Percentiles rank a stretch among this genome's conserved stretches.
These are phyloP conservation scores for Irpex sp. DNA, from an alignment of 1,284 basidiomycete genomes.

Conservation along the genomic window DNA sequence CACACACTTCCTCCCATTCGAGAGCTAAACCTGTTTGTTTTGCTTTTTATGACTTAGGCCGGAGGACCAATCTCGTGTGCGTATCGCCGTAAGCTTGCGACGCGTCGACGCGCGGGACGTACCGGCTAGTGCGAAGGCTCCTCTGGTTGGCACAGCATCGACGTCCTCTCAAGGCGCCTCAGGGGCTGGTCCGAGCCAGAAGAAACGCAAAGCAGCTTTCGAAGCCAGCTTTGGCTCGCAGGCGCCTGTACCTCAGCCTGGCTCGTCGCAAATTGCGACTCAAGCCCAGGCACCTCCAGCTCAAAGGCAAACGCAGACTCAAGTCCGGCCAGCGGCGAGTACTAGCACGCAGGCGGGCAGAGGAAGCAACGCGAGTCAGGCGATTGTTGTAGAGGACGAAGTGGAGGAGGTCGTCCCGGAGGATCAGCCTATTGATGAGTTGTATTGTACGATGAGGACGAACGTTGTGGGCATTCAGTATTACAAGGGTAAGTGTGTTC, in stretches of 20 bases:
- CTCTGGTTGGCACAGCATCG: not conserved
- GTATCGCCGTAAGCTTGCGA: conserved; percentile 47
- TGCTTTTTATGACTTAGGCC: conserved; percentile 29
- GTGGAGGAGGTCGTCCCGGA: conserved; percentile 35
- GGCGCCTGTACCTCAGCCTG: conserved; percentile 13
- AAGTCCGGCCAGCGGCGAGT: not conserved
- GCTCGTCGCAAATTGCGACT: conserved; percentile 16
- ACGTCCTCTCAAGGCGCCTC: conserved; percentile 14
- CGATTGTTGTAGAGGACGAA: conserved; percentile 35
- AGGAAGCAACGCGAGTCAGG: not conserved
- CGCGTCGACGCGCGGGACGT: conserved; percentile 55
- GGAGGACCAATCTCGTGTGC: conserved; percentile 60
- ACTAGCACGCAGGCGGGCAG: not conserved
- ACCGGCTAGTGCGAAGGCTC: conserved; percentile 21
- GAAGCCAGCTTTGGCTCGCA: conserved; percentile 20
- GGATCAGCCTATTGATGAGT: conserved; percentile 57
- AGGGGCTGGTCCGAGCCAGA: conserved; percentile 24
- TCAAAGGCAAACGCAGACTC: not conserved
- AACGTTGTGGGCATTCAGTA: conserved; percentile 82
- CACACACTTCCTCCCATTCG: no score
- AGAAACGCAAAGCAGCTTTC: conserved; percentile 33
- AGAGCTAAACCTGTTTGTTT: not conserved
- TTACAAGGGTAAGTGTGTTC: conserved; percentile 51
- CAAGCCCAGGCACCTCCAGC: conserved; percentile 23
- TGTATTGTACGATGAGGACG: conserved; percentile 57